Evolutionary conservation across 768 basidiomycete species (phyloP).

Genomic region (Pleurotus citrinopileatus): DNA sequence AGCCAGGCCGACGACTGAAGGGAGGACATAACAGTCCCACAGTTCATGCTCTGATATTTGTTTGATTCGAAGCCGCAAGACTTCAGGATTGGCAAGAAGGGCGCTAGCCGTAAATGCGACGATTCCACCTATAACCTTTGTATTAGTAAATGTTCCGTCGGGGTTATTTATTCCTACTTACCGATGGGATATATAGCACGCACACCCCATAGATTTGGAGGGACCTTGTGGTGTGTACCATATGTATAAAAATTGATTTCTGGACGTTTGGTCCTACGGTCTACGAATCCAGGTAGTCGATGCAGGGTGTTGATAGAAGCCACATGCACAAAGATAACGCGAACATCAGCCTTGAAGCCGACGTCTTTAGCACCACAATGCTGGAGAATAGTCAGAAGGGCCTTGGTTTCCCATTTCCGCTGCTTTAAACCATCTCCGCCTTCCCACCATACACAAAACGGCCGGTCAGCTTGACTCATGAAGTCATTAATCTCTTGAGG

Average conservation of each 20-base stretch:
- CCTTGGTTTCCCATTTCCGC: conserved; percentile 38
- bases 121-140: conserved; percentile 54
- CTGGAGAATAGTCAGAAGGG: conserved; percentile 42
- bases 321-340: conserved; percentile 66
- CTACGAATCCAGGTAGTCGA: conserved; percentile 45
- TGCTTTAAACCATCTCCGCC: conserved; percentile 25
- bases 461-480: conserved; percentile 31
- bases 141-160: background rate
- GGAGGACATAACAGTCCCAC: conserved; percentile 68
- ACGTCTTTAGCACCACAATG: conserved; percentile 38
- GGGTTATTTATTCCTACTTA: conserved; percentile 25
- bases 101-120: conserved; percentile 68
- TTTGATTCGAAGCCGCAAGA: conserved; percentile 43
- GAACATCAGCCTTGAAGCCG: conserved; percentile 34
- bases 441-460: conserved; percentile 49
- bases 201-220: conserved; percentile 56
- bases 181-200: conserved; percentile 68
- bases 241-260: conserved; percentile 64
- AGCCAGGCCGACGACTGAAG: conserved; percentile 59
- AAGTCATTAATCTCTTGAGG: conserved; percentile 47
- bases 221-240: conserved; percentile 56
- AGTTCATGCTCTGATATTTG: conserved; percentile 57
- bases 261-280: conserved; percentile 39
- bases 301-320: conserved; percentile 49
- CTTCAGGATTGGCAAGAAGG: conserved; percentile 50